Conservation (phyloP, 2,329 filamentous ascomycete species). For the Talaromyces sp. region DNA sequence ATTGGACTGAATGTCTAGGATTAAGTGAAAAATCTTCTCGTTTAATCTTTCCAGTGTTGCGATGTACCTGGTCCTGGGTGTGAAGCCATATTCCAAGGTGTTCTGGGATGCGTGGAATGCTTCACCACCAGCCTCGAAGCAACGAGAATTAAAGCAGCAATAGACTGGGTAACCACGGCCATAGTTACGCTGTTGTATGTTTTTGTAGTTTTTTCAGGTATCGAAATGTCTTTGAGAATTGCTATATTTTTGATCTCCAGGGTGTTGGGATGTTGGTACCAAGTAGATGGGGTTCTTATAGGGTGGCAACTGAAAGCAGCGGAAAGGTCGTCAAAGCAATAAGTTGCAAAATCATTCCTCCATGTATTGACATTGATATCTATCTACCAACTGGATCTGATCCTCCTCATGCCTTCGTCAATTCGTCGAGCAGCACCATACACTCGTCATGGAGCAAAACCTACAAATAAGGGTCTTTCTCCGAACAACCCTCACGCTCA, state of each 20-base stretch:
- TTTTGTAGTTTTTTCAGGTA: too few relatives aligned
- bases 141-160: not conserved
- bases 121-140: not conserved
- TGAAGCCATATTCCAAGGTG: constrained; percentile 25
- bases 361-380: constrained; percentile 3
- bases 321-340: not conserved
- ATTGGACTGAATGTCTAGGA: too few relatives aligned
- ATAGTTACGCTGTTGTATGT: not conserved
- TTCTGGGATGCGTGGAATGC: not conserved
- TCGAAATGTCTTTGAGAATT: too few relatives aligned
- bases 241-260: too few relatives aligned
- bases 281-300: too few relatives aligned
- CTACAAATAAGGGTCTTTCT: not conserved
- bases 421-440: not conserved
- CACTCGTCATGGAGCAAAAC: not conserved
- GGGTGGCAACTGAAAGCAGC: not conserved
- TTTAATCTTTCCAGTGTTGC: not conserved
- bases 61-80: not conserved
- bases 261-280: too few relatives aligned
- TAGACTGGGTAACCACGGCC: not conserved
- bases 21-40: too few relatives aligned
- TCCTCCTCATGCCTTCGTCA: not conserved
- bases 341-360: not conserved
- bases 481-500: not conserved
- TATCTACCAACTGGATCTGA: not conserved